Base-by-base conservation (phyloP, 23 red algal species). In the Pyropia yezoensis region DNA sequence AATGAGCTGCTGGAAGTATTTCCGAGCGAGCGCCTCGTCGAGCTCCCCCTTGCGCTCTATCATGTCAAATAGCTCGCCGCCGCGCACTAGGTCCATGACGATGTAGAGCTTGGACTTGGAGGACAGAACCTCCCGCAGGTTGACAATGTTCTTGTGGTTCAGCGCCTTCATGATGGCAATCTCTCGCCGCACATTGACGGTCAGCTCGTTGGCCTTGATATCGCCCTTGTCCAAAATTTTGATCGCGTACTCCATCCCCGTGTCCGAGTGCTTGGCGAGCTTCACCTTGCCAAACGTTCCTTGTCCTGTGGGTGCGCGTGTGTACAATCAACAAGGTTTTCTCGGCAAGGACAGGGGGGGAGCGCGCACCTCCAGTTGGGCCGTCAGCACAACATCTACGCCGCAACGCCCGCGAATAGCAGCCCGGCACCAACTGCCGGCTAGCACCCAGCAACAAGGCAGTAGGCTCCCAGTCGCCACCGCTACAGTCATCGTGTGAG, bases 261-360 rank as follows among this genome's bases (percentile, higher is more conserved):
- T 71, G 33, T 88, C 83, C 57, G 76, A 67, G 54, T 88, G 83
- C 55, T 71, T 59, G 18, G 83, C 83, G 3, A 88, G 83, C 67
- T 88, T 88, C 2, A 93, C 88, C 59, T 93, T 93, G n/a, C 88
- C 88, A 74, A 93, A 93, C 32, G 78, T 85, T 22, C 88, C 88
- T 49, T 85, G 79, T 24, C 68, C 68, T 21, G 52, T n/a, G 18
- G 68, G 39, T 0, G 39, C 39, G 11, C 30, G 11, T 8, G 39
- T 13, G 39, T 13, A 47, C 39, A 6, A 3, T 2, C 6, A 6
- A 6, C 30, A 47, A 47, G 39, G 39, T 12, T 47, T 12, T 1
- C 39, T 13, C 6, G 7, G 39, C 3, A 47, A 47, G 39, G 12
- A 47, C 39, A 47, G 39, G 39, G 39, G 11, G 39, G 39, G 39